Percentiles rank a stretch among this genome's conserved stretches.
These are phyloP conservation scores for Santalum album DNA, from an alignment of 164 flowering plant genomes.

Conservation along the genomic window DNA sequence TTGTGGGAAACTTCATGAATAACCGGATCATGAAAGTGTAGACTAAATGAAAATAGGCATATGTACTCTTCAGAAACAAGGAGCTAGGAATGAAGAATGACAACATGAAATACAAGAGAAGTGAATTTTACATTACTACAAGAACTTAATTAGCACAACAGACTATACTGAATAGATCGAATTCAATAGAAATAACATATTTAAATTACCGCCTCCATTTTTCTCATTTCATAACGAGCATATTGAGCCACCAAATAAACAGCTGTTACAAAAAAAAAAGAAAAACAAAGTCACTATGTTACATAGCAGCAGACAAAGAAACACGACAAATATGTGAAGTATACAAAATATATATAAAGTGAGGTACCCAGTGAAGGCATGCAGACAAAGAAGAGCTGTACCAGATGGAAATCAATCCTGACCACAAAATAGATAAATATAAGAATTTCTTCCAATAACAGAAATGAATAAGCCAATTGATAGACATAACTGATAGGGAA, in stretches of 20 bases:
- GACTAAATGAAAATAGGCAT: too few species aligned
- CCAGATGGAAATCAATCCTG: slow-evolving; percentile 93
- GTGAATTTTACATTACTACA: too few species aligned
- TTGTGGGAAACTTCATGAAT: too few species aligned
- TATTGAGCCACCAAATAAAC: slow-evolving; percentile 87
- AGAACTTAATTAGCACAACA: too few species aligned
- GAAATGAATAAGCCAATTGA: not conserved
- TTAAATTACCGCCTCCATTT: slow-evolving; percentile 70
- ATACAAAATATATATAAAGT: slow-evolving; percentile 2
- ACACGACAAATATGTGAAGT: slow-evolving; percentile 1
- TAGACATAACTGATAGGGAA: not conserved
- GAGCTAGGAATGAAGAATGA: too few species aligned
- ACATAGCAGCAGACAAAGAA: not conserved
- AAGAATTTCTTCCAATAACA: slow-evolving; percentile 1
- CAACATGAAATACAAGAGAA: too few species aligned
- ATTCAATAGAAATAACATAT: not conserved
- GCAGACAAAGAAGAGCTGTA: slow-evolving; percentile 78
- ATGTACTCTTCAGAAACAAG: too few species aligned
- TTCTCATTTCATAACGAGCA: slow-evolving; percentile 75
- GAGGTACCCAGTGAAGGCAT: slow-evolving; percentile 84
- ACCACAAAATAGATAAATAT: slow-evolving; percentile 9
- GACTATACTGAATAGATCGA: too few species aligned
- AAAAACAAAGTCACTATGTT: not conserved
- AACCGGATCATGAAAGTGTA: too few species aligned
- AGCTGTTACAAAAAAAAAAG: slow-evolving; percentile 43